A percentile compares a stretch with the other conserved stretches of the same genome.
These are phyloP conservation scores for Agrocybe chaxingu DNA, from an alignment of 768 basidiomycete species.

Conservation along the genomic window DNA sequence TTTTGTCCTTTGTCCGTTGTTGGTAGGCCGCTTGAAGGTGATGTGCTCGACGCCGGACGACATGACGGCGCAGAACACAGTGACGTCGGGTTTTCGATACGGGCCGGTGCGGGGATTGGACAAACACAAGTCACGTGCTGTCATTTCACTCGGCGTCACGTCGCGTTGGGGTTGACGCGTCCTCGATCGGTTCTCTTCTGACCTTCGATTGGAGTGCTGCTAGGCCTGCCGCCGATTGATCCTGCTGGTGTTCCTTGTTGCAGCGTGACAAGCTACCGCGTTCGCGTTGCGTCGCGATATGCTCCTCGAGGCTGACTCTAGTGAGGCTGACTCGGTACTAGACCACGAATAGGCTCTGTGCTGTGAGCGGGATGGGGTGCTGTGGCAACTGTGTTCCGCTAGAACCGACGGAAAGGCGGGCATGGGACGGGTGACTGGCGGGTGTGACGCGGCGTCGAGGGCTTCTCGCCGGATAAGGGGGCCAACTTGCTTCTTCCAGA, in stretches of 20 bases:
- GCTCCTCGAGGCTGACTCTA: slow-evolving; percentile 5
- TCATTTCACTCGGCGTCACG: too few relatives aligned
- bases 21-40: slow-evolving; percentile 45
- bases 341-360: slow-evolving; percentile 14
- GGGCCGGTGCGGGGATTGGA: slow-evolving; percentile 5
- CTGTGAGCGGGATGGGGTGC: slow-evolving; percentile 2
- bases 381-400: slow-evolving; percentile 17
- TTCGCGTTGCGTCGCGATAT: neutral
- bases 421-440: slow-evolving; percentile 3
- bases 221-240: slow-evolving; percentile 1
- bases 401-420: slow-evolving; percentile 11
- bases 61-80: slow-evolving; percentile 20
- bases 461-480: slow-evolving; percentile 29
- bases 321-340: slow-evolving; percentile 9
- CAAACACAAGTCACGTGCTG: neutral
- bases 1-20: slow-evolving; percentile 22
- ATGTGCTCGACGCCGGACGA: slow-evolving; percentile 39
- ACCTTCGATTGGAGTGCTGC: too few relatives aligned
- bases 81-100: slow-evolving; percentile 1
- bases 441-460: slow-evolving; percentile 17
- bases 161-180: too few relatives aligned
- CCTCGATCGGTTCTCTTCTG: too few relatives aligned
- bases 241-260: slow-evolving; percentile 5
- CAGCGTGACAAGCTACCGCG: too few relatives aligned
- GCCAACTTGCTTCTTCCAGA: slow-evolving; percentile 41